Percentiles rank a stretch among this genome's conserved stretches.
Evolutionary conservation across 768 basidiomycete genomes (phyloP).

Genomic region (Psilocybe sp.): DNA sequence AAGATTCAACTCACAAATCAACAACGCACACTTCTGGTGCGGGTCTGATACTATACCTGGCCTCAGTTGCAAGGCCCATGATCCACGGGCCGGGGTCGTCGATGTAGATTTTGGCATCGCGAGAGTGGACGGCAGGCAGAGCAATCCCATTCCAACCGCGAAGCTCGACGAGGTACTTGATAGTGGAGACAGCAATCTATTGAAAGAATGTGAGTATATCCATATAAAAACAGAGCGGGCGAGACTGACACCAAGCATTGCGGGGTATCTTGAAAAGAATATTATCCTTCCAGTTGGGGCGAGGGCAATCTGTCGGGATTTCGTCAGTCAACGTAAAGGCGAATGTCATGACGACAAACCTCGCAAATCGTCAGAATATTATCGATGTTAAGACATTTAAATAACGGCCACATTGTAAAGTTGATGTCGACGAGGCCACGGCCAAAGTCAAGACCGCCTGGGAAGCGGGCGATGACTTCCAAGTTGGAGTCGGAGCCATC

Average conservation of each 20-base stretch:
- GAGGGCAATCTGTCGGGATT: constrained; percentile 67
- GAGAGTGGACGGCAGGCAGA: constrained; percentile 76
- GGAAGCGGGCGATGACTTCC: constrained; percentile 87
- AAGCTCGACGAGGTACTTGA: constrained; percentile 89
- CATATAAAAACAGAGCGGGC: neutral
- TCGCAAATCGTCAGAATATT: constrained; percentile 93
- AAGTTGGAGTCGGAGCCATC: constrained; percentile 53
- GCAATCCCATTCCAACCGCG: constrained; percentile 93
- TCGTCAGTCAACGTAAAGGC: neutral
- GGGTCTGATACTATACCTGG: constrained; percentile 72
- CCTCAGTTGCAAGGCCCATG: constrained; percentile 84
- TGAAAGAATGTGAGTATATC: constrained; percentile 3
- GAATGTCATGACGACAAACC: constrained; percentile 33
- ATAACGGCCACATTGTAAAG: constrained; percentile 96
- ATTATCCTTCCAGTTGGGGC: constrained; percentile 84
- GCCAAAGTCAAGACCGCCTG: constrained; percentile 92
- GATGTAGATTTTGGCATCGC: constrained; percentile 90
- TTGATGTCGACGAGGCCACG: constrained; percentile 90
- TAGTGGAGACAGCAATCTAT: constrained; percentile 83
- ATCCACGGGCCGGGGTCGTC: constrained; percentile 98
- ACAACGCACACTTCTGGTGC: constrained; percentile 83
- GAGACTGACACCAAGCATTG: constrained; percentile 77
- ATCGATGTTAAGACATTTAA: constrained; percentile 89
- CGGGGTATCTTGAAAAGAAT: constrained; percentile 86
- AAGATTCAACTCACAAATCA: constrained; percentile 61